Evolutionary conservation across 2,329 filamentous ascomycete genomes (phyloP), one percentile per base, ranked within the genome.

Genomic region (Boeremia exigua): DNA sequence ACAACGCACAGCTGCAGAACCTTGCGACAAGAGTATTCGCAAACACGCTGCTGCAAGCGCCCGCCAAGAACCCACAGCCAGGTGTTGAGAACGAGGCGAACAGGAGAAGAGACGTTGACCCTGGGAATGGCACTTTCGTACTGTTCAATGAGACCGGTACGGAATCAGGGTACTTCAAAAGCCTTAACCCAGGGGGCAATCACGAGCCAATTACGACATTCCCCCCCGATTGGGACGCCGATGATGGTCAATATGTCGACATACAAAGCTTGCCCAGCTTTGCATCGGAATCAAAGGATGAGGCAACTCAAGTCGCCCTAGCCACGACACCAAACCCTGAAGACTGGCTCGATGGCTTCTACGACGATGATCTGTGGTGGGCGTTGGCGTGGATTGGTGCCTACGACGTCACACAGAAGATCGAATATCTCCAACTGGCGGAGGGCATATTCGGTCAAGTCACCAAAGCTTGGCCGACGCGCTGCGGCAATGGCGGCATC

Each of bases 301-400:
- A 19, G 8, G 44, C 40, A 11, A 39, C 43, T 1, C 51, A 62
- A 36, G 54, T 48, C 45, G 47, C 47, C 12, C 44, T 61, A 14
- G 54, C 62, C 1, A 49, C 56, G 0, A 63, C 52, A 1, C 55
- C 63, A 1, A 55, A 69, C 17, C 59, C 66, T 1, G 45, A 61
- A 11, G 62, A 66, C 30, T 81, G 76, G 70, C 60, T 78, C 12
- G 78, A 80, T 44, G 73, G 72, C 30, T 81, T 70, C 63, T 83
- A 83, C 62, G 82, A 85, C 48, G 82, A 84, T 54, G 80, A 84
- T 56, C 79, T 77, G 1, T 75, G 72, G 72, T 75, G 82, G 82
- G 80, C 80, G 3, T 67, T 84, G 7, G 82, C 77, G 19, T 84
- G 81, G 81, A 79, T 84, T 60, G 77, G 75, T 2, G 81, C 79